Evolutionary conservation across 805 yeast species (phyloP).

Genomic region (Groenewaldozyma tartarivorans): DNA sequence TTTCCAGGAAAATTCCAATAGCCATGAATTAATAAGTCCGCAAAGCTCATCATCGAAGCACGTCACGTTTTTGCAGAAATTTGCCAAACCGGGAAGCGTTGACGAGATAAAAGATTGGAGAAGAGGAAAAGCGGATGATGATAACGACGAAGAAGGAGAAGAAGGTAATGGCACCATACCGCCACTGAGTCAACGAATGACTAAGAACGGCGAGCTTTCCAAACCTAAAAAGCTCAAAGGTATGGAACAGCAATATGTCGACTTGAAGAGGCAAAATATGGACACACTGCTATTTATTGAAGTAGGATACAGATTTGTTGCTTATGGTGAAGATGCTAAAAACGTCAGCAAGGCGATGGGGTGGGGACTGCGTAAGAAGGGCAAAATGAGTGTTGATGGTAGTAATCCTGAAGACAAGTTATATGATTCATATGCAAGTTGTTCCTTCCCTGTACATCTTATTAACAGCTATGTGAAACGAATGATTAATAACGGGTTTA

Average conservation of each 20-base stretch:
- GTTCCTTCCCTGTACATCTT: constrained; percentile 74
- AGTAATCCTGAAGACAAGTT: constrained; percentile 36
- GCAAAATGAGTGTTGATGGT: constrained; percentile 46
- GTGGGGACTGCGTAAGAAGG: constrained; percentile 65
- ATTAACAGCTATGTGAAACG: constrained; percentile 69
- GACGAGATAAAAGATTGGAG: not conserved
- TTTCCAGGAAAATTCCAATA: too few species aligned
- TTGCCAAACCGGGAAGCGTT: not conserved
- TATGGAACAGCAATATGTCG: constrained; percentile 65
- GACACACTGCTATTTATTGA: constrained; percentile 75
- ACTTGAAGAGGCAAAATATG: constrained; percentile 46
- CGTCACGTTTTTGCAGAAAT: not conserved
- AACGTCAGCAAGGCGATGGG: constrained; percentile 46
- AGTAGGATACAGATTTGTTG: constrained; percentile 86
- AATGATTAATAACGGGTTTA: constrained; percentile 59
- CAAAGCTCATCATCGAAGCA: too few species aligned
- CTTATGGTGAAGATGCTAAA: constrained; percentile 78
- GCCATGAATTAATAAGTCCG: too few species aligned
- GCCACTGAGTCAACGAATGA: constrained; percentile 1
- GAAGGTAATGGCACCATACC: constrained; percentile 1
- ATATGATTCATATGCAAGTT: constrained; percentile 61
- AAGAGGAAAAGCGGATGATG: not conserved
- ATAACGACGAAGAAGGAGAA: not conserved
- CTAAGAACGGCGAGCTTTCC: not conserved
- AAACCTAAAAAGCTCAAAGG: constrained; percentile 48